A percentile compares a stretch with the other conserved stretches of the same genome.
Conservation (phyloP, 805 yeast genomes). For the Hanseniaspora lindneri region DNA sequence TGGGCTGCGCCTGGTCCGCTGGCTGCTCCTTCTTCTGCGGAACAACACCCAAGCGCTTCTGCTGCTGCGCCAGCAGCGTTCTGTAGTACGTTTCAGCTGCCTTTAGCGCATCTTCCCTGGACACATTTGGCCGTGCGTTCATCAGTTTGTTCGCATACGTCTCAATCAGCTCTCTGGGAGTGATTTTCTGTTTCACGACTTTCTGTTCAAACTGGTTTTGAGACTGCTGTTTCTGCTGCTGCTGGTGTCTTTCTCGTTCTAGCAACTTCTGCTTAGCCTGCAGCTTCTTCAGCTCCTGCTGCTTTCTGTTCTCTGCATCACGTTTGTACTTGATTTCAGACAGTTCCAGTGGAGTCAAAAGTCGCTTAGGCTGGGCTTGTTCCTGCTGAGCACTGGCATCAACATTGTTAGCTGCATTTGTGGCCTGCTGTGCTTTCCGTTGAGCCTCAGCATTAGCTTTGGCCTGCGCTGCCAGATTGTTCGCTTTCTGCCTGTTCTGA, state of each 20-base stretch:
- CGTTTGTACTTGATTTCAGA: conserved; percentile 73
- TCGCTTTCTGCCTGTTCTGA: conserved; percentile 12
- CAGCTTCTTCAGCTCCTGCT: conserved; percentile 19
- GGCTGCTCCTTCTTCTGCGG: not conserved
- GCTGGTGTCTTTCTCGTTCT: conserved; percentile 17
- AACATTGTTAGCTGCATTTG: conserved; percentile 32
- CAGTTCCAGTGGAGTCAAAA: conserved; percentile 65
- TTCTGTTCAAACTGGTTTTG: conserved; percentile 14
- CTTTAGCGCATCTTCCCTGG: conserved; percentile 27
- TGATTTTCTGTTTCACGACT: conserved; percentile 12
- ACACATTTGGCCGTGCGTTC: conserved; percentile 26
- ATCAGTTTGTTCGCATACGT: conserved; percentile 26
- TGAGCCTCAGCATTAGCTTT: conserved; percentile 12
- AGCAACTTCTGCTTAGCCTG: conserved; percentile 17
- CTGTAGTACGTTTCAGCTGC: conserved; percentile 28
- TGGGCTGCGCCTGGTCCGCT: not conserved
- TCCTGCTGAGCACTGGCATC: not conserved
- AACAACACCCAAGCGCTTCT: conserved; percentile 6
- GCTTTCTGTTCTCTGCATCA: conserved; percentile 70
- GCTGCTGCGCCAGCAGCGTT: conserved; percentile 22
- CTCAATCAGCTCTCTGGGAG: conserved; percentile 24
- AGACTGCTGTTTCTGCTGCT: conserved; percentile 1
- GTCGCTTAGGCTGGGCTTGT: conserved; percentile 34
- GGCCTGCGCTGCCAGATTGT: conserved; percentile 11
- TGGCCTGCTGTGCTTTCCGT: conserved; percentile 36